A percentile compares a stretch with the other conserved stretches of the same genome.
These are phyloP conservation scores for Ganoderma boninense DNA, from an alignment of 1,284 basidiomycete genomes.

Conservation along the genomic window DNA sequence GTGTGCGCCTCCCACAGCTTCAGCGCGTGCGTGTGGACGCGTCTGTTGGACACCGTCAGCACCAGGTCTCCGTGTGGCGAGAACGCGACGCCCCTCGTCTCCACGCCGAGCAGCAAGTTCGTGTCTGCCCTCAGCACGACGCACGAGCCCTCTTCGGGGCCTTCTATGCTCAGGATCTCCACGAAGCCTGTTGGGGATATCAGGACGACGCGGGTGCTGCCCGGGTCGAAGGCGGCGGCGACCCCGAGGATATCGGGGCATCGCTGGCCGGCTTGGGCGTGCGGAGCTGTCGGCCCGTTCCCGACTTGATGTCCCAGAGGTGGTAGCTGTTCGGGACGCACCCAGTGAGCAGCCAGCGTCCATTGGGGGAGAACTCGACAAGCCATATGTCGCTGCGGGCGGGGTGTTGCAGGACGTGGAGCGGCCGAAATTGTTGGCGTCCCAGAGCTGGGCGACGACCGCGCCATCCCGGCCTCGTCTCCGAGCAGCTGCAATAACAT, in stretches of 20 bases:
- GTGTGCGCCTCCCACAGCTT: neutral
- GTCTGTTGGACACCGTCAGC: neutral
- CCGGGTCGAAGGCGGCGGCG: constrained; percentile 31
- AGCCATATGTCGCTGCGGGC: constrained; percentile 8
- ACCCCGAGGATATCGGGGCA: no score
- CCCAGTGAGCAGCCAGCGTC: neutral
- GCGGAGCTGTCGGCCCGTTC: no score
- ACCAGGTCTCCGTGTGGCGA: neutral
- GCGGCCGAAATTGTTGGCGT: constrained; percentile 12
- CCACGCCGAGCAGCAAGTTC: constrained; percentile 20
- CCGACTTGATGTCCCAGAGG: neutral
- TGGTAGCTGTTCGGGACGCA: neutral
- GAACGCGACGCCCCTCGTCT: constrained; percentile 27
- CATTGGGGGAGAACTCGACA: neutral
- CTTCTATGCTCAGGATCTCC: constrained; percentile 25
- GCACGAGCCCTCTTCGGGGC: no score
- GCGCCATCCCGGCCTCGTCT: constrained; percentile 21
- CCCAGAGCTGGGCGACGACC: constrained; percentile 24
- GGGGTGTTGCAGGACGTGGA: constrained; percentile 23
- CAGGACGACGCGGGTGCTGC: constrained; percentile 32
- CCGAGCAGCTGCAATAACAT: constrained; percentile 25
- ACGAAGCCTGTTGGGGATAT: constrained; percentile 32
- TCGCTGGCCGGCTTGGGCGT: no score
- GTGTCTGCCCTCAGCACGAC: neutral
- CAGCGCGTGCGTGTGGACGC: neutral